A percentile compares a stretch with the other conserved stretches of the same genome.
Conservation (phyloP, 257 asterid species). For the Solanum corneliomulleri region DNA sequence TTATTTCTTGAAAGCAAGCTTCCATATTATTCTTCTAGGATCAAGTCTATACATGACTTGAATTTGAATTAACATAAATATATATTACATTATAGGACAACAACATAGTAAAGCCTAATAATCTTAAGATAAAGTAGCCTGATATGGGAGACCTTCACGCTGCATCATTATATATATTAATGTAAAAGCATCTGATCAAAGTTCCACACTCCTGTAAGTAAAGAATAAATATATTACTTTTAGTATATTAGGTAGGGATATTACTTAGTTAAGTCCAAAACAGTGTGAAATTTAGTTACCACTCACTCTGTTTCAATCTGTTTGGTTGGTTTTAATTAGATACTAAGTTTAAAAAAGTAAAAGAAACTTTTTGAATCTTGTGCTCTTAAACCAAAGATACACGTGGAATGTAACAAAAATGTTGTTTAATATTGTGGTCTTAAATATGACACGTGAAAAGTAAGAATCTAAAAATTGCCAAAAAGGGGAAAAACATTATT, state of each 20-base stretch:
- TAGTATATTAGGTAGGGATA: not conserved
- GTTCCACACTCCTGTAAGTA: conserved; percentile 28
- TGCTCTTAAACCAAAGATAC: too few relatives aligned
- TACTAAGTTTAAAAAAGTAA: too few relatives aligned
- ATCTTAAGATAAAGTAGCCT: not conserved
- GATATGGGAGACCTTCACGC: not conserved
- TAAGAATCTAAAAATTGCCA: too few relatives aligned
- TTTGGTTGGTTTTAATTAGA: too few relatives aligned
- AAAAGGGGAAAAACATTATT: too few relatives aligned
- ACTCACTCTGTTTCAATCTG: too few relatives aligned
- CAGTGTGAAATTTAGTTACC: too few relatives aligned
- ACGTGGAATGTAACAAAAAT: too few relatives aligned
- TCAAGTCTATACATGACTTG: not conserved
- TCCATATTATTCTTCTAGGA: not conserved
- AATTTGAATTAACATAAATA: not conserved
- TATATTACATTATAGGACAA: not conserved
- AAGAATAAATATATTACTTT: not conserved
- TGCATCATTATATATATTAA: not conserved
- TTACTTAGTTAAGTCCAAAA: too few relatives aligned
- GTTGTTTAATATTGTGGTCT: too few relatives aligned
- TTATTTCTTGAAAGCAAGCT: not conserved
- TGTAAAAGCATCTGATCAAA: conserved; percentile 31
- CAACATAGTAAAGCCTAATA: not conserved
- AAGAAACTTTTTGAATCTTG: too few relatives aligned
- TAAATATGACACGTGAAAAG: too few relatives aligned